Evolutionary conservation across 2,329 filamentous ascomycete species (phyloP), one percentile per base, ranked within the genome.

Genomic region (Aaosphaeria pasadenensis): DNA sequence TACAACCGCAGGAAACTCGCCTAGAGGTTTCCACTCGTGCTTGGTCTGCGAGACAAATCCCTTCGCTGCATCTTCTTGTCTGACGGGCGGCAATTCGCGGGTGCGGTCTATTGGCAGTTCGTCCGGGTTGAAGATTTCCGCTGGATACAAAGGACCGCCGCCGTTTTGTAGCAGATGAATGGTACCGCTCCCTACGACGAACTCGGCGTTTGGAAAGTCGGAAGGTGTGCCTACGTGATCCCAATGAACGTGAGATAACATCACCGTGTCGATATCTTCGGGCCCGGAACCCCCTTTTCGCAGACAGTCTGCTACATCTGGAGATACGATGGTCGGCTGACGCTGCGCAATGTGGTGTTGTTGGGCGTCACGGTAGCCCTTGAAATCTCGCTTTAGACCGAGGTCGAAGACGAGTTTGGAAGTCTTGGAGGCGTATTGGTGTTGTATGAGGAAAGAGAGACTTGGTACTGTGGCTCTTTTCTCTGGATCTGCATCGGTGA

Each of bases 151-250:
- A 1, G 55, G 50, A 0, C 59, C 58, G 13, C 55, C 58, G 32
- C 63, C 64, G 29, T 66, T 38, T 1, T 52, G 50, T n/a, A 66
- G 57, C 6, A 67, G 47, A 51, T 64, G 46, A 46, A 59, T 43
- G 2, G 64, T 63, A 3, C 64, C 64, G 36, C 57, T 60, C 30
- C 81, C 81, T 7, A 83, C 75, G 4, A 78, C 54, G 52, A 83
- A 81, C 3, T 68, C 67, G 0, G 78, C 70, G 9, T 67, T 61
- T 0, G 70, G 50, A 52, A 81, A 83, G 54, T 82, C 78, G 1
- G 68, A 63, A 0, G 79, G 77, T 4, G 77, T 80, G n/a, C 80
- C 81, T 35, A 78, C 71, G 51, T 83, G 81, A 54, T 84, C 80
- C 71, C 78, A 82, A 55, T 84, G 80, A 0, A 79, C 71, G 49